These are phyloP conservation scores for Phytophthora boehmeriae DNA, from an alignment of 352 stramenopile species.

Conservation along the genomic window DNA sequence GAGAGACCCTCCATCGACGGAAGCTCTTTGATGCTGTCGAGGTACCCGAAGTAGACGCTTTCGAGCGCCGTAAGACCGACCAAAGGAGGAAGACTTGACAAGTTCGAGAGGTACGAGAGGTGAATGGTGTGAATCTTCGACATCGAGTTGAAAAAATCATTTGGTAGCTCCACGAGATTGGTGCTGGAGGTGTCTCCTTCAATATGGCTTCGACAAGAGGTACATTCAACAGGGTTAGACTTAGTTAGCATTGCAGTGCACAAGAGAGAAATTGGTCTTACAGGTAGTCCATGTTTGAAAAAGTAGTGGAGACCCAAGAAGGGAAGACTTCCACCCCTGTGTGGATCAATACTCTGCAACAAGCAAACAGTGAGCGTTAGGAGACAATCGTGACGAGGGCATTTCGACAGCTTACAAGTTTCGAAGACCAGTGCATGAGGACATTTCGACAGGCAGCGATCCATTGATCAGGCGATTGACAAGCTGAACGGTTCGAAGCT, in stretches of 20 bases:
- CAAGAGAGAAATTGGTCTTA: conserved; percentile 13
- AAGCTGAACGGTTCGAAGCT: conserved; percentile 31
- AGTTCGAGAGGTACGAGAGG: conserved; percentile 21
- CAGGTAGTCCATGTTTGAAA: conserved; percentile 44
- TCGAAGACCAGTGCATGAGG: conserved; percentile 23
- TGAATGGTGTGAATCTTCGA: conserved; percentile 31
- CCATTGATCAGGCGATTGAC: conserved; percentile 36
- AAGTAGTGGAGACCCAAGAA: conserved; percentile 24
- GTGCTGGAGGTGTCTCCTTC: conserved; percentile 26
- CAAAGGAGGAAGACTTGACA: conserved; percentile 23
- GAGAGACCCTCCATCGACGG: conserved; percentile 14
- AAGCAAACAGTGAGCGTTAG: conserved; percentile 7
- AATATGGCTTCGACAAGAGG: conserved; percentile 24
- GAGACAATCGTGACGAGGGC: not conserved
- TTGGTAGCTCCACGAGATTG: conserved; percentile 26
- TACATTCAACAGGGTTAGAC: not conserved
- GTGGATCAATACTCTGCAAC: conserved; percentile 37
- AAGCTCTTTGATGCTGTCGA: conserved; percentile 20
- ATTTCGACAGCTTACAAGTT: conserved; percentile 31
- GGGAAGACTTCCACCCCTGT: conserved; percentile 32
- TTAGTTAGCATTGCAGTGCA: not conserved
- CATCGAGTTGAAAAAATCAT: conserved; percentile 32
- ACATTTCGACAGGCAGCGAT: conserved; percentile 26
- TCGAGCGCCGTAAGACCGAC: conserved; percentile 19
- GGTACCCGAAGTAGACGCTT: conserved; percentile 30